Percentiles rank a stretch among this genome's conserved stretches.
Conservation (phyloP, 208 protist genomes). For the Blechomonas ayalai region DNA sequence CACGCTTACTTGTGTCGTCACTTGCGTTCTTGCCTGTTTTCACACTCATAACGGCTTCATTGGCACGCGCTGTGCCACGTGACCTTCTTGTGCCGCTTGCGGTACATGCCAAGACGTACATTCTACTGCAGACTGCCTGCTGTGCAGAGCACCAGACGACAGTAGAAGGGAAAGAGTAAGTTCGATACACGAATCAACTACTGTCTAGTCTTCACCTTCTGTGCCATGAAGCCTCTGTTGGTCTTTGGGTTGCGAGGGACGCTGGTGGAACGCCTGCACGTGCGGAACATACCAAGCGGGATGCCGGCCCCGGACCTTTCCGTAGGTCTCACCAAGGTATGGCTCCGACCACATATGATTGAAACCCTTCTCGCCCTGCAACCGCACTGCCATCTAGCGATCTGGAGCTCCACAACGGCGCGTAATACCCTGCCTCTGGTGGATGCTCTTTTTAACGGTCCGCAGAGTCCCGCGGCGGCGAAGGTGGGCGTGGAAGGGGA, state of each 20-base stretch:
- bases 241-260: constrained; percentile 85
- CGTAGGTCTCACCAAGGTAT: constrained; percentile 68
- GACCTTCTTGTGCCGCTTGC: too few relatives aligned
- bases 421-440: constrained; percentile 77
- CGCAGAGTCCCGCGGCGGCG: neutral
- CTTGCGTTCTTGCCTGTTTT: too few relatives aligned
- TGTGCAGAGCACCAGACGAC: too few relatives aligned
- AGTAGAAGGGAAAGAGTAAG: too few relatives aligned
- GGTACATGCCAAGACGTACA: too few relatives aligned
- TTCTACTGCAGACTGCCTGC: too few relatives aligned
- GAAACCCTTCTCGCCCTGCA: constrained; percentile 54
- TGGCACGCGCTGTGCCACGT: too few relatives aligned
- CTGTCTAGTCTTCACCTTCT: constrained; percentile 5
- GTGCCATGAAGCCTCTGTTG: constrained; percentile 56
- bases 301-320: constrained; percentile 68
- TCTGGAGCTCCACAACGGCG: constrained; percentile 86
- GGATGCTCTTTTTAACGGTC: constrained; percentile 56
- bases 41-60: too few relatives aligned
- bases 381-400: constrained; percentile 60
- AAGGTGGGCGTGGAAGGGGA: neutral
- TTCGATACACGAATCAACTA: too few relatives aligned
- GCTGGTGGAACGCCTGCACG: constrained; percentile 74
- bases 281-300: constrained; percentile 28
- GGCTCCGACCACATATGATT: constrained; percentile 70
- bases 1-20: too few relatives aligned